These are phyloP conservation scores for Craterostigma plantagineum DNA, from an alignment of 257 asterid species.

Conservation along the genomic window DNA sequence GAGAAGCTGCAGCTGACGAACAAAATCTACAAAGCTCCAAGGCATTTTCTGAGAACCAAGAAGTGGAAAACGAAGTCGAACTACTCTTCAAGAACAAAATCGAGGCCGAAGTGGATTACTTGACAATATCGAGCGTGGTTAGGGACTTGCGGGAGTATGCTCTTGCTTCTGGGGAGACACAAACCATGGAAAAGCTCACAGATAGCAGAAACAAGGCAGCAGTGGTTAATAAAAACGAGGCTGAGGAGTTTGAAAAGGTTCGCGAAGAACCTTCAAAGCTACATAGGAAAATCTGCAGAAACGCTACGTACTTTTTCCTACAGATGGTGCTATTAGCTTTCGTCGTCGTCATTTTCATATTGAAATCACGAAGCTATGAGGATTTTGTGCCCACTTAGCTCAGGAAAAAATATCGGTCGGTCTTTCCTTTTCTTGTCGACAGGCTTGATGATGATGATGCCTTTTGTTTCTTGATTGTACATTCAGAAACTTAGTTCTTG, in stretches of 20 bases:
- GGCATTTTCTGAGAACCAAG: too few species aligned
- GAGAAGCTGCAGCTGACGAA: conserved; percentile 5
- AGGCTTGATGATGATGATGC: background rate
- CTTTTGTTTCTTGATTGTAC: conserved; percentile 6
- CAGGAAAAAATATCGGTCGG: background rate
- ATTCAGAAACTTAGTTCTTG: background rate
- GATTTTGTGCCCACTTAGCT: conserved; percentile 44
- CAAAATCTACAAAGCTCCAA: background rate
- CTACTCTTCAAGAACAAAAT: conserved; percentile 32
- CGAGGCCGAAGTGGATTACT: conserved; percentile 62
- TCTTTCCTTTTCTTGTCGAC: conserved; percentile 1
- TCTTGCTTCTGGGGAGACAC: background rate
- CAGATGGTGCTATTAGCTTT: conserved; percentile 30
- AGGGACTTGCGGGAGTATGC: background rate
- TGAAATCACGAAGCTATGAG: conserved; percentile 17
- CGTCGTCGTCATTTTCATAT: conserved; percentile 19
- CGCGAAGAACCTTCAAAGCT: conserved; percentile 27
- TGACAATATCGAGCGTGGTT: conserved; percentile 25
- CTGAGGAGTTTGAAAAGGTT: conserved; percentile 18
- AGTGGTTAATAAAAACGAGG: conserved; percentile 18
- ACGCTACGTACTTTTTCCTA: conserved; percentile 24
- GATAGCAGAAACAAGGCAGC: conserved; percentile 20
- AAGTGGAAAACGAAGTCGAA: conserved; percentile 35
- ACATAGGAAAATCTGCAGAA: conserved; percentile 31
- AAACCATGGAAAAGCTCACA: conserved; percentile 10